A percentile compares a stretch with the other conserved stretches of the same genome.
Evolutionary conservation across 1,284 basidiomycete species (phyloP).

Genomic region (Moniliophthora roreri): DNA sequence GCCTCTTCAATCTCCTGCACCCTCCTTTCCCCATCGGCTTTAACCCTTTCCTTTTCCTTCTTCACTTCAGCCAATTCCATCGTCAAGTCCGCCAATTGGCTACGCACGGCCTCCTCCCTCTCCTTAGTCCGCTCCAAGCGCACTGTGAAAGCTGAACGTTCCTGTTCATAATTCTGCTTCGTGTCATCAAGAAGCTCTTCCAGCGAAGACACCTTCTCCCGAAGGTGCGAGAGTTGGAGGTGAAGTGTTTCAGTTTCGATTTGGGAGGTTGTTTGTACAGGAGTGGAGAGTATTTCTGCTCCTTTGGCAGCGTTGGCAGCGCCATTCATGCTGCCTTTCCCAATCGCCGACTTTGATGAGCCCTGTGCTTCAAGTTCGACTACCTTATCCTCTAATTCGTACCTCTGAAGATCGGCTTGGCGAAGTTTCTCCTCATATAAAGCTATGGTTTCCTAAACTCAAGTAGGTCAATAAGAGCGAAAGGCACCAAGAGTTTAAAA

Average conservation of each 20-base stretch:
- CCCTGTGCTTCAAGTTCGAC: slow-evolving; percentile 51
- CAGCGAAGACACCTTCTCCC: slow-evolving; percentile 70
- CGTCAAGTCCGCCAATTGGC: slow-evolving; percentile 65
- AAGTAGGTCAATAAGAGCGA: slow-evolving; percentile 8
- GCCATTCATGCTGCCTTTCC: background rate
- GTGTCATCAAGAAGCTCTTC: slow-evolving; percentile 89
- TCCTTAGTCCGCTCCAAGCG: slow-evolving; percentile 74
- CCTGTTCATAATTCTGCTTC: slow-evolving; percentile 68
- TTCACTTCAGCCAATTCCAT: slow-evolving; percentile 65
- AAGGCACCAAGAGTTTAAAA: slow-evolving; percentile 3
- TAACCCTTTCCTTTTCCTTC: slow-evolving; percentile 63
- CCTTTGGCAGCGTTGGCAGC: too few relatives aligned
- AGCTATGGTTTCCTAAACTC: slow-evolving; percentile 80
- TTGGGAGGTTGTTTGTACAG: slow-evolving; percentile 54
- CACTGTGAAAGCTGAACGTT: slow-evolving; percentile 66
- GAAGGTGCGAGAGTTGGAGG: slow-evolving; percentile 86
- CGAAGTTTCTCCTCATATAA: slow-evolving; percentile 88
- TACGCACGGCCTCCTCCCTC: slow-evolving; percentile 70
- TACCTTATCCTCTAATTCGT: slow-evolving; percentile 76
- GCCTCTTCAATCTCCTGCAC: slow-evolving; percentile 88
- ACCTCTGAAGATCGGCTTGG: slow-evolving; percentile 67
- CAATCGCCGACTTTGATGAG: background rate
- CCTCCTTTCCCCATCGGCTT: slow-evolving; percentile 55
- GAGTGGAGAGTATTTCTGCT: background rate
- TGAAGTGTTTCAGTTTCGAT: slow-evolving; percentile 93